Conservation (phyloP, 345 rosid genomes). For the Excoecaria agallocha region DNA sequence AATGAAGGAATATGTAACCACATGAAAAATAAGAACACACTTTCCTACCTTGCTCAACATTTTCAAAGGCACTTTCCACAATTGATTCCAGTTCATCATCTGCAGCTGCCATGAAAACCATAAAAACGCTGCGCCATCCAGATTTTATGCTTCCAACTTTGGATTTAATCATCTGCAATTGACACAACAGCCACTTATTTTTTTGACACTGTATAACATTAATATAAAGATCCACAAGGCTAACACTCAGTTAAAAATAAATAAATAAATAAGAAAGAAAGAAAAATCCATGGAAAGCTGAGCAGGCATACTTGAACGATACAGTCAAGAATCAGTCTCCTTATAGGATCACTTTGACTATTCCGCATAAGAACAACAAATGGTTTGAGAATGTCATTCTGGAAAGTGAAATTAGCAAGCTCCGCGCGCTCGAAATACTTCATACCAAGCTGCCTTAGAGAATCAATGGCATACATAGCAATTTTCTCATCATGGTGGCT, state of each 20-base stretch:
- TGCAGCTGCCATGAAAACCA: constrained; percentile 92
- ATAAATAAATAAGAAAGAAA: background rate
- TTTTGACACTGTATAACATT: background rate
- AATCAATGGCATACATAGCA: constrained; percentile 94
- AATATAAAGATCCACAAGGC: background rate
- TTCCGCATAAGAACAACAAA: constrained; percentile 88
- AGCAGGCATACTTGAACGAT: constrained; percentile 68
- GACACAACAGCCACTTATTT: constrained; percentile 20
- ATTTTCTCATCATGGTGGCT: constrained; percentile 90
- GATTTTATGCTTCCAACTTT: constrained; percentile 91
- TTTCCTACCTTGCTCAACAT: constrained; percentile 79
- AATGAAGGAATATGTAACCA: background rate
- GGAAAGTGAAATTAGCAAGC: constrained; percentile 86
- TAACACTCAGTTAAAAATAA: background rate
- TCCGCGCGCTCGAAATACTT: constrained; percentile 90
- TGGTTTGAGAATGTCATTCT: constrained; percentile 93
- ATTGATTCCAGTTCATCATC: constrained; percentile 80
- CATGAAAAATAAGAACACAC: background rate
- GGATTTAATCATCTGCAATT: constrained; percentile 81
- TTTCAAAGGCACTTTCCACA: constrained; percentile 89
- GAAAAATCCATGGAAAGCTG: constrained; percentile 1
- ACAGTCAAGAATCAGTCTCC: constrained; percentile 90
- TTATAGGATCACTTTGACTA: constrained; percentile 67
- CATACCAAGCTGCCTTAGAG: constrained; percentile 90
- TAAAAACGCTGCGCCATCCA: constrained; percentile 92